Evolutionary conservation across 2,329 filamentous ascomycete species (phyloP), one percentile per base, ranked within the genome.

Genomic region (Venturia effusa): DNA sequence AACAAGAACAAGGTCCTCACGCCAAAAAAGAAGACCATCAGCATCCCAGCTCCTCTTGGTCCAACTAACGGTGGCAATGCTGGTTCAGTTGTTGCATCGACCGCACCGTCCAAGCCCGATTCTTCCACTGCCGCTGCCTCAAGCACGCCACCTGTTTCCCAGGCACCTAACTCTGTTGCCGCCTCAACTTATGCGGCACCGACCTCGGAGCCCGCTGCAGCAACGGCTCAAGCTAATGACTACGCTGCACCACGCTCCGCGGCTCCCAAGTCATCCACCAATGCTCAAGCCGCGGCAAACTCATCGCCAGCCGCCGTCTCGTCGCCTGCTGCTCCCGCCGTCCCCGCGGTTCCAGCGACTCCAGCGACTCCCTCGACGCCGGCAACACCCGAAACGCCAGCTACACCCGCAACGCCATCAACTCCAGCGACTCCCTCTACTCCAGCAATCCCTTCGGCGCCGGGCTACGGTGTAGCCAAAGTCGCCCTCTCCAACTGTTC

Each of bases 1-100:
- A 74, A 78, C 68, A 73, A 74, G 67, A 75, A 73, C 63, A 72
- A 77, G 69, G 71, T 70, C 40, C 68, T 80, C 10, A 76, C 72
- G 2, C 72, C 72, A 10, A 67, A 71, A 7, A 67, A 69, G 57
- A 68, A 68, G 54, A 71, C 67, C 34, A 51, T 67, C 64, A 39
- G 19, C 30, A 24, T 41, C 27, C 51, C 61, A 37, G 34, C 30
- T 4, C 61, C 61, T 41, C 61, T 57, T 39, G 61, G 61, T 32
- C 45, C 61, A 10, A 59, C 51, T 32, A 57, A 40, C 15, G 61
- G 32, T 40, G 37, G 32, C 6, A 37, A 63, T 32, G 48, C 45
- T 5, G 59, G 34, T 24, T 40, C 27, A 1, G 27, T 57, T 17
- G 10, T 57, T 17, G 10, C 30, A 57, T 8, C 51, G 4, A 57